Evolutionary conservation across 768 basidiomycete genomes (phyloP).

Genomic region (Tricholoma saponaceum): DNA sequence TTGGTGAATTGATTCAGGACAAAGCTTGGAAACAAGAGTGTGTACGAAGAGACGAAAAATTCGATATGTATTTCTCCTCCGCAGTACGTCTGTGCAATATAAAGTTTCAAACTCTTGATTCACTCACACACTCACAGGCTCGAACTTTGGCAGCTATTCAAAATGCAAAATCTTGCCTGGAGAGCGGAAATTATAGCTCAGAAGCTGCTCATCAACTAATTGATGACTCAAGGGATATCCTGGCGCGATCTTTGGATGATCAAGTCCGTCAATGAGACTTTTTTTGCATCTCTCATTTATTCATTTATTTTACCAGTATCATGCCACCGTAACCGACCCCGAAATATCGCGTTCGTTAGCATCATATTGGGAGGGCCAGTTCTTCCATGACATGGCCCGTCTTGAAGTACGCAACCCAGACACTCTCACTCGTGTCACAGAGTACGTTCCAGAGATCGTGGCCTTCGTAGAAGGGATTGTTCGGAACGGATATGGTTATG

Average conservation of each 20-base stretch:
- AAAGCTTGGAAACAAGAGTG: conserved; percentile 66
- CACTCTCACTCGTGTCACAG: conserved; percentile 90
- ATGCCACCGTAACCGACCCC: conserved; percentile 80
- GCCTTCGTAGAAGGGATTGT: conserved; percentile 83
- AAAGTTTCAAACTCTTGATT: conserved; percentile 9
- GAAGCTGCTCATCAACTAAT: conserved; percentile 57
- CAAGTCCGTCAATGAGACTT: conserved; percentile 43
- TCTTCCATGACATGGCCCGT: conserved; percentile 90
- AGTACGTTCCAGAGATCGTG: conserved; percentile 95
- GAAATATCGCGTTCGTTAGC: conserved; percentile 79
- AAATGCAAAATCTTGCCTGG: conserved; percentile 40
- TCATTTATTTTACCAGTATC: conserved; percentile 45
- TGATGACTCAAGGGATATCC: conserved; percentile 71
- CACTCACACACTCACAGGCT: conserved; percentile 32
- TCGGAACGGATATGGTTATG: conserved; percentile 77
- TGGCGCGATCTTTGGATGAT: conserved; percentile 69
- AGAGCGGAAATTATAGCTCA: conserved; percentile 33
- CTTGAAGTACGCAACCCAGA: conserved; percentile 86
- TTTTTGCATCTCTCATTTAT: conserved; percentile 7
- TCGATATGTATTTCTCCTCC: conserved; percentile 80
- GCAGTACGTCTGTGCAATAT: conserved; percentile 49
- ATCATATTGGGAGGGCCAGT: conserved; percentile 84
- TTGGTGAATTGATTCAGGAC: conserved; percentile 47
- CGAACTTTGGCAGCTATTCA: conserved; percentile 49
- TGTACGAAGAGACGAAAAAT: conserved; percentile 83